Base-by-base conservation (phyloP, 768 basidiomycete species). In the Exidia glandulosa region DNA sequence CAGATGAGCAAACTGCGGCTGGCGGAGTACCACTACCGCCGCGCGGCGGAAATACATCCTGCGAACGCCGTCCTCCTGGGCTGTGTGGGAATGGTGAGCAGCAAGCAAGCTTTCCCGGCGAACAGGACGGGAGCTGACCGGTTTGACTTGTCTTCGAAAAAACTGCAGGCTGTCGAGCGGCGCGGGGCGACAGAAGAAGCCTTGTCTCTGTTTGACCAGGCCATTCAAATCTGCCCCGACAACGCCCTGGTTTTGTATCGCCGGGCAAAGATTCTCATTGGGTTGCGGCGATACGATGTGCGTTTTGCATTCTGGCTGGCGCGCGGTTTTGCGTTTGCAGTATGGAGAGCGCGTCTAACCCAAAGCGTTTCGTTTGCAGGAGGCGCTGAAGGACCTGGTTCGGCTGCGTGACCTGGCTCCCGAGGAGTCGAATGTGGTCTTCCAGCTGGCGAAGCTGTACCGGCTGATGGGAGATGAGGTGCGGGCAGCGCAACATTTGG, bases 1-100 rank as follows among this genome's bases (percentile, higher is more conserved):
- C 82, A 92, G 67, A 91, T 88, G 82, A 94, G 90, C 73, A 97
- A 95, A 76, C 76, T 90, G 60, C 85, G 90, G 50, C 78, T 94
- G 57, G 96, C 96, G 48, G 94, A 98, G 71, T 97, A 95, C 75
- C 94, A 98, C 74, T 98, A 91, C 77, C 82, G 90, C 66, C 88
- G 87, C 70, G 94, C 96, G 2, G 80, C 87, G 34, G 85, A 89
- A 66, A 94, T 99, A 71, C 93, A 97, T 72, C 90, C 94, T 41
- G 82, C 86, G 65, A 98, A 96, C 72, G 93, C 93, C 14, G 93
- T 98, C n/a, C 78, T 99, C 62, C 76, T 95, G 61, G 94, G 92
- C 67, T 98, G 94, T 72, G 88, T 98, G 68, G 96, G 93, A 55
- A 89, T 93, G 85, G 95, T 96, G 67, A 72, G 92, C 23, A 32